Evolutionary conservation across 306 rosid genomes (phyloP).

Genomic region (Glycine latifolia): DNA sequence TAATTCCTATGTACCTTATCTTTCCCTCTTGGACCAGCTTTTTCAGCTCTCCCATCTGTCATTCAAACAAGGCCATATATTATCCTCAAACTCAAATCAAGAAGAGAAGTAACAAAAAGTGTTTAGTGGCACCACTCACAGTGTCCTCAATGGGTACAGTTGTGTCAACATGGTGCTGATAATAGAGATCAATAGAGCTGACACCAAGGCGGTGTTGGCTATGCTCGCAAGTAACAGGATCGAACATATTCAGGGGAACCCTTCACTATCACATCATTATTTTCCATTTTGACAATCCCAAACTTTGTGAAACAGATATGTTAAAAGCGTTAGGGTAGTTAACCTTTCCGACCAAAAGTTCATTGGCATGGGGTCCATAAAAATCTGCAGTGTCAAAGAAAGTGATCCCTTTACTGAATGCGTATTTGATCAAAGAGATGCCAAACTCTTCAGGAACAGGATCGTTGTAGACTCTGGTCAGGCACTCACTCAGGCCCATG

Average conservation of each 20-base stretch:
- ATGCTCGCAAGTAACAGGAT: constrained; percentile 70
- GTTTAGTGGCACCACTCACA: constrained; percentile 50
- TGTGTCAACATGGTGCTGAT: constrained; percentile 82
- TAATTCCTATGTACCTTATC: constrained; percentile 61
- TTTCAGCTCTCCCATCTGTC: constrained; percentile 69
- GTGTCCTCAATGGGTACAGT: constrained; percentile 83
- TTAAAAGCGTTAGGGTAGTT: background rate
- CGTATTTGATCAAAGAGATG: constrained; percentile 64
- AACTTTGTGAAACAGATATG: constrained; percentile 56
- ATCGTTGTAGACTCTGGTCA: constrained; percentile 61
- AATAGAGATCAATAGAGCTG: constrained; percentile 81
- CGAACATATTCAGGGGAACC: constrained; percentile 91
- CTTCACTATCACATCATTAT: constrained; percentile 46
- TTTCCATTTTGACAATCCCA: constrained; percentile 59
- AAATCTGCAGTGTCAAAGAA: constrained; percentile 81
- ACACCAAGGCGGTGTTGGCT: constrained; percentile 82
- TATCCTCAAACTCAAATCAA: too few species aligned
- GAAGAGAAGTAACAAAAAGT: too few species aligned
- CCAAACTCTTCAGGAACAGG: constrained; percentile 70
- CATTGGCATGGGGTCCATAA: constrained; percentile 69
- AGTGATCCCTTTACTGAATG: constrained; percentile 76
- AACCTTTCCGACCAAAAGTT: too few species aligned
- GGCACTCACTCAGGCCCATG: constrained; percentile 48
- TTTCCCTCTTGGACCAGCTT: constrained; percentile 74
- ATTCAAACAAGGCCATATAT: background rate